Evolutionary conservation across 352 stramenopile species (phyloP), one percentile per base, ranked within the genome.

Genomic region (Pelagophyceae sp.): DNA sequence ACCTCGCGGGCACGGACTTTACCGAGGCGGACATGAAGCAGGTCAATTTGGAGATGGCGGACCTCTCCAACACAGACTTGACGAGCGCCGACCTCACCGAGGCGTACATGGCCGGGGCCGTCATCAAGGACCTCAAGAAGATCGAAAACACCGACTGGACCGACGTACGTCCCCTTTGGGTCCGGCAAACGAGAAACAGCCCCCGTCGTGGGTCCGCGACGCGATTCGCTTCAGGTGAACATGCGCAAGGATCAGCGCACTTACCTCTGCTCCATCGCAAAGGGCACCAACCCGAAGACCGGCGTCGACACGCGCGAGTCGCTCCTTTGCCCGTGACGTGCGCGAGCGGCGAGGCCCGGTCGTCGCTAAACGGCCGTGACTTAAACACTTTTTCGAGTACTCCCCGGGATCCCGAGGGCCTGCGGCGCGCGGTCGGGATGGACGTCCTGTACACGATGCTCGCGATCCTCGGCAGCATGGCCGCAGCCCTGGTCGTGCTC

Each of bases 61-160:
- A 74, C 38, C 67, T 74, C 35, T 58, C 35, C 15, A 50, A 74
- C 35, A 37, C n/a, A 1, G 67, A 74, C 33, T 37, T 74, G 17
- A 50, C 35, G 27, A 58, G 33, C 67, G 67, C 67, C 15, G 67
- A 74, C 38, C 38, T 74, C 20, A 74, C 67, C 2, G 20, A 74
- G 38, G 67, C 67, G 35, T 74, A 74, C 38, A 58, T 74, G 67
- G 67, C 67, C 35, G 67, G 67, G 35, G 67, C 67, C 67, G 37
- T 74, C 67, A 51, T 74, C 67, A 51, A 58, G 35, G 38, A 74
- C 38, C 67, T 74, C 67, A 58, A 74, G 38, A 50, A 58, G 35
- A 74, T 74, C 67, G 67, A 74, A 33, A 58, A 74, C 38, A 60
- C 67, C 15, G 67, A 74, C 67, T 74, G 67, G 67, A 74, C 35